Evolutionary conservation across 169 alveolate species (phyloP).

Genomic region (Eimeria necatrix): DNA sequence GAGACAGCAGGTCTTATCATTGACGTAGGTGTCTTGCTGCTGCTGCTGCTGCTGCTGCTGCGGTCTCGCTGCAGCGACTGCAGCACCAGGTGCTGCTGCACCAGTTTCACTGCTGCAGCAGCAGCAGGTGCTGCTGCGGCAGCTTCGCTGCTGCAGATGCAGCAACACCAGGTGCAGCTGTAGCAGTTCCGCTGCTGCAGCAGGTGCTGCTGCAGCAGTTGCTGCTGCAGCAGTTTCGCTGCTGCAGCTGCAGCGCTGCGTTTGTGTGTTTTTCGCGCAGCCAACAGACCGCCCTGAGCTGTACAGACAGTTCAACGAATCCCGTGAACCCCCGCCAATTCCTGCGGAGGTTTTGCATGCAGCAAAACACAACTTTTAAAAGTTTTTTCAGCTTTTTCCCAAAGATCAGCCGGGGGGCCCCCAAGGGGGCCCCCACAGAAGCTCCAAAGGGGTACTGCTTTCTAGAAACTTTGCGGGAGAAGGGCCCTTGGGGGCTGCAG

Average conservation of each 20-base stretch:
- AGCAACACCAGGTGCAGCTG: too few species aligned
- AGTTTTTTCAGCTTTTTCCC: background rate
- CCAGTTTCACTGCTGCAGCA: background rate
- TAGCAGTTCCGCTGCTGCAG: too few species aligned
- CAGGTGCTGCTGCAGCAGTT: too few species aligned
- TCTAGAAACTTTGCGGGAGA: too few species aligned
- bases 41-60: background rate
- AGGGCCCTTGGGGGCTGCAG: too few species aligned
- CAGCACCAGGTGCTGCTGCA: background rate
- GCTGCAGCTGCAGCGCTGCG: background rate
- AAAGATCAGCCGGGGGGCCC: too few species aligned
- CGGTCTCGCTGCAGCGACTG: background rate
- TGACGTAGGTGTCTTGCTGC: constrained; percentile 1
- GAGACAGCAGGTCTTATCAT: constrained; percentile 24
- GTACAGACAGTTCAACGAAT: background rate
- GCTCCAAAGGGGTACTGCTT: too few species aligned
- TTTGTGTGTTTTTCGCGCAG: background rate
- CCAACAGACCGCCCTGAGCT: background rate
- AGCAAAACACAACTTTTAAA: background rate
- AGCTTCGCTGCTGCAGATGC: too few species aligned
- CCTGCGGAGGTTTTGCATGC: background rate
- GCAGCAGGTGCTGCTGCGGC: too few species aligned
- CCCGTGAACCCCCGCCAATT: background rate
- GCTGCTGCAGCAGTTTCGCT: too few species aligned
- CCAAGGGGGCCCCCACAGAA: too few species aligned